Base-by-base conservation (phyloP, 2,329 filamentous ascomycete genomes). In the Pseudogymnoascus sp. region DNA sequence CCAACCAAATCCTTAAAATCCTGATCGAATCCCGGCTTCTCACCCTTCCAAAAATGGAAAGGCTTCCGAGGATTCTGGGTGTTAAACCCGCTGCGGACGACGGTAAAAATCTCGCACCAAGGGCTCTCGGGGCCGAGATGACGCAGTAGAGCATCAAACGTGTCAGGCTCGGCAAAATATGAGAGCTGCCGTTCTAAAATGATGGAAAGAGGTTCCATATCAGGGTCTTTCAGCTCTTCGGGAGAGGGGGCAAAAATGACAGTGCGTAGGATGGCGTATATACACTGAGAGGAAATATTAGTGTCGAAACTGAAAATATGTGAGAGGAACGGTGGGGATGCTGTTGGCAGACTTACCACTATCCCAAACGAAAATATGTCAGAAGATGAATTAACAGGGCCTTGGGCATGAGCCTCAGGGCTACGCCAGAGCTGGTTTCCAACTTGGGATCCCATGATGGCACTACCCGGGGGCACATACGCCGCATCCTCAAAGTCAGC, bases 151-250 rank as follows among this genome's bases (percentile, higher is more conserved):
- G 70, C 74, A 40, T 73, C 70, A 45, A 79, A 71, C 55, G 75
- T 72, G 8, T 77, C 68, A 68, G 70, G 69, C 65, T 80, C 28
- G 28, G 28, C 75, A 66, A 80, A 80, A 65, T 77, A 78, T 2
- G 78, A 81, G n/a, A 80, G 73, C 65, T 80, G 79, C 12, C 75
- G 75, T 64, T 78, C 75, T 45, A 80, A 69, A 33, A 80, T 75
- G 64, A 52, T 52, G 5, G 21, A 52, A 5, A 25, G 45, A 25
- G 45, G 9, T 16, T 55, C 68, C 67, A 69, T 65, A 2, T 31
- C 9, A 16, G 45, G 18, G 18, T 52, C 45, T 52, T 52, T 18
- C 3, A 25, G 18, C 8, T 52, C 45, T 25, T 52, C 3, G 45
- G 45, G 1, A 25, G 45, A 52, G 7, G 45, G 45, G 9, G 45